These are phyloP conservation scores for Pelargonium nanum DNA, from an alignment of 345 rosid species.

Conservation along the genomic window DNA sequence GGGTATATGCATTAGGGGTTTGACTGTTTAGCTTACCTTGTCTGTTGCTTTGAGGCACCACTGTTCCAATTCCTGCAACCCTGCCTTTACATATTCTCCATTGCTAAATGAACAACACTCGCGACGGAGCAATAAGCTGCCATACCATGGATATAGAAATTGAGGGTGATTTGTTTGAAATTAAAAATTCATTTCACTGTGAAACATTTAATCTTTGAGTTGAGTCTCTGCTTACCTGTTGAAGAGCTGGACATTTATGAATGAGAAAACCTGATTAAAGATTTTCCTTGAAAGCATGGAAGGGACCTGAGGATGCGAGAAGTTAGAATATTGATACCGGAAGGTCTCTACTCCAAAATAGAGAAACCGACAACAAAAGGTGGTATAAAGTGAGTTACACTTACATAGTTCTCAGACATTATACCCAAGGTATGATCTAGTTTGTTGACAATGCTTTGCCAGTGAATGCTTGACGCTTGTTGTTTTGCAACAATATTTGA, in stretches of 20 bases:
- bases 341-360: slow-evolving; percentile 4
- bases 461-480: slow-evolving; percentile 47
- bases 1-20: slow-evolving; percentile 2
- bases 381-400: slow-evolving; percentile 10
- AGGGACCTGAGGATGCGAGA: slow-evolving; percentile 37
- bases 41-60: slow-evolving; percentile 50
- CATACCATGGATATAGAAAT: slow-evolving; percentile 11
- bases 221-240: slow-evolving; percentile 34
- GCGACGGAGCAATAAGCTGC: slow-evolving; percentile 56
- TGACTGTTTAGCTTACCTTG: slow-evolving; percentile 27
- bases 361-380: neutral
- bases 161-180: neutral
- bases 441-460: slow-evolving; percentile 49
- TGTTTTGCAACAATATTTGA: slow-evolving; percentile 33
- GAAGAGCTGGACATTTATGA: slow-evolving; percentile 58
- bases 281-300: slow-evolving; percentile 40
- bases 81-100: slow-evolving; percentile 55
- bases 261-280: slow-evolving; percentile 48
- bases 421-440: slow-evolving; percentile 34
- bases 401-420: slow-evolving; percentile 43
- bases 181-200: neutral
- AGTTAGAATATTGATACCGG: slow-evolving; percentile 11
- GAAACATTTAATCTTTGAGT: neutral
- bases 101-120: slow-evolving; percentile 71
- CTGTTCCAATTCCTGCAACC: slow-evolving; percentile 50